phyloP scores from a whole-genome alignment of 2,329 filamentous ascomycete genomes.

The Parastagonospora nodorum region DNA sequence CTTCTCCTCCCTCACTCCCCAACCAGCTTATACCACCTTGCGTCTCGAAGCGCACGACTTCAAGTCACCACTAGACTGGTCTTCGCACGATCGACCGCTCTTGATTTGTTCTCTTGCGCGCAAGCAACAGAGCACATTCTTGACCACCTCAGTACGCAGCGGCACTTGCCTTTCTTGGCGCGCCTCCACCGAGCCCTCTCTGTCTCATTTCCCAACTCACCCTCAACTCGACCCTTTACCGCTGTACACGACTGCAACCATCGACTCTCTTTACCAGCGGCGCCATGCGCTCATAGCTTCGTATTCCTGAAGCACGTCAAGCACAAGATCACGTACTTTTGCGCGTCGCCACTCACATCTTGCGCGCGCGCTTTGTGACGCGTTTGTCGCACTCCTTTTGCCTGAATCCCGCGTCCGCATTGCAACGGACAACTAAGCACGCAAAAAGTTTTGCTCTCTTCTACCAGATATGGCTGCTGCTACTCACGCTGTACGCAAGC shows the following conservation, averaged over 20 bases:
- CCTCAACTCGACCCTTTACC: slow-evolving; percentile 6
- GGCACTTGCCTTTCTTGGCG: slow-evolving; percentile 8
- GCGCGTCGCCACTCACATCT: slow-evolving; percentile 1
- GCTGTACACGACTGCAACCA: background rate
- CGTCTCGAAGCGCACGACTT: too few relatives aligned
- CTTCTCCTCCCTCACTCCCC: background rate
- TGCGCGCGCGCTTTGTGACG: slow-evolving; percentile 17
- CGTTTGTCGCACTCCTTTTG: slow-evolving; percentile 8
- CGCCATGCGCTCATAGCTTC: slow-evolving; percentile 14
- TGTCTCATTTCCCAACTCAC: slow-evolving; percentile 16
- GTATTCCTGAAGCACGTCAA: background rate
- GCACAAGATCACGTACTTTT: background rate
- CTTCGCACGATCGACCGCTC: too few relatives aligned
- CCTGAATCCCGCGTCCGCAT: background rate
- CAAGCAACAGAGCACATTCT: slow-evolving; percentile 1
- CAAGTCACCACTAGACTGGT: too few relatives aligned
- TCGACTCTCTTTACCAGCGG: background rate
- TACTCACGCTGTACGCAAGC: slow-evolving; percentile 21
- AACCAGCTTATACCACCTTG: too few relatives aligned
- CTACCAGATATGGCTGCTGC: slow-evolving; percentile 28
- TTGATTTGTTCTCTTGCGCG: too few relatives aligned
- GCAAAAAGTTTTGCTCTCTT: background rate
- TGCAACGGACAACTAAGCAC: too few relatives aligned
- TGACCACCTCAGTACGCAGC: background rate
- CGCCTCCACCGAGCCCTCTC: slow-evolving; percentile 12